Conservation (phyloP, 2,329 filamentous ascomycete genomes). For the Pseudovirgaria hyperparasitica region DNA sequence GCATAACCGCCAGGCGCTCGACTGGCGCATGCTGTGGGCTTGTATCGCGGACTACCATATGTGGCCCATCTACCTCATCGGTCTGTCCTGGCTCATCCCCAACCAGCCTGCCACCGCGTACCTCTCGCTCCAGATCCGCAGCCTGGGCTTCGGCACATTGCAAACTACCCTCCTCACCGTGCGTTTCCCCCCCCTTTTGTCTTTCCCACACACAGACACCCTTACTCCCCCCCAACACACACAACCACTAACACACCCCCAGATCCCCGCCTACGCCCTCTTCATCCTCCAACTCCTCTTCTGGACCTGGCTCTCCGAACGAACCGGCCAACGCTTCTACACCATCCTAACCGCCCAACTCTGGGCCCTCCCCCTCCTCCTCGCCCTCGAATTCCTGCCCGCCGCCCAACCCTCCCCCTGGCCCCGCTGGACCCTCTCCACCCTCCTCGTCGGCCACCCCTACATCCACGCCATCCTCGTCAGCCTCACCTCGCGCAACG, state of each 20-base stretch:
- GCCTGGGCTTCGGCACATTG: constrained; percentile 23
- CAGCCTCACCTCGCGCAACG: constrained; percentile 28
- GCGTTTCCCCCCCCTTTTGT: constrained; percentile 4
- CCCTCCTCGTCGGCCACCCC: constrained; percentile 28
- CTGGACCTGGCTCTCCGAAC: constrained; percentile 38
- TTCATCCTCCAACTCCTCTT: constrained; percentile 37
- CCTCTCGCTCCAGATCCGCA: constrained; percentile 21
- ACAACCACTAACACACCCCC: background rate
- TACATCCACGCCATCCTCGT: constrained; percentile 33
- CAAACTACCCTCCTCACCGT: constrained; percentile 25
- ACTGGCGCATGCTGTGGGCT: constrained; percentile 34
- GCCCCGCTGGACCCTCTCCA: constrained; percentile 25
- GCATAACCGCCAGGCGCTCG: constrained; percentile 46
- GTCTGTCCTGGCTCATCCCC: constrained; percentile 24
- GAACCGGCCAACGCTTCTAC: constrained; percentile 38
- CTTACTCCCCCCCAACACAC: constrained; percentile 6
- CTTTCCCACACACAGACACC: background rate
- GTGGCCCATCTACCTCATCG: constrained; percentile 30
- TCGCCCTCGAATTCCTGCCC: constrained; percentile 22
- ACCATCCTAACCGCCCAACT: constrained; percentile 28
- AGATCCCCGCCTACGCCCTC: constrained; percentile 33
- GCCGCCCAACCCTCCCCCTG: constrained; percentile 18
- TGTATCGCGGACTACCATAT: constrained; percentile 43
- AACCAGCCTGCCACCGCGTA: constrained; percentile 17
- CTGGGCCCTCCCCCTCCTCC: constrained; percentile 25